Conservation (phyloP, 1,139 yeast species). For the Hansenula lynferdii region DNA sequence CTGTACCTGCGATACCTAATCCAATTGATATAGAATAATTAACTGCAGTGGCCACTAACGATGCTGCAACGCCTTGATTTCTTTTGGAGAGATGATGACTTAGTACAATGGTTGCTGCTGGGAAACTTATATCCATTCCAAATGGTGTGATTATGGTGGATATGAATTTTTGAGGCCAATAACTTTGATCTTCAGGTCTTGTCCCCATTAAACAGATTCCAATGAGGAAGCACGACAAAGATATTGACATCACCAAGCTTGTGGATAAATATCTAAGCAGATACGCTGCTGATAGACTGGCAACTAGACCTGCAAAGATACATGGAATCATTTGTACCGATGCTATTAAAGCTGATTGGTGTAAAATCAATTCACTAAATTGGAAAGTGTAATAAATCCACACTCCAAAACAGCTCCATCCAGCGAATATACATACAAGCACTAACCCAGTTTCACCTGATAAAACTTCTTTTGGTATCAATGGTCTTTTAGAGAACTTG, state of each 20-base stretch:
- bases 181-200: slow-evolving; percentile 40
- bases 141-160: slow-evolving; percentile 42
- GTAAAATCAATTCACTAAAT: slow-evolving; percentile 31
- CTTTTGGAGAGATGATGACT: slow-evolving; percentile 45
- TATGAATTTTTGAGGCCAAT: slow-evolving; percentile 52
- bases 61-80: slow-evolving; percentile 64
- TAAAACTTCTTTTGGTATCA: slow-evolving; percentile 41
- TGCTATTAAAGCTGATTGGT: slow-evolving; percentile 30
- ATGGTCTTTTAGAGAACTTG: slow-evolving; percentile 34
- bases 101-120: slow-evolving; percentile 52
- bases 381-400: slow-evolving; percentile 47
- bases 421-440: slow-evolving; percentile 45
- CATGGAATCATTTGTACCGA: slow-evolving; percentile 39
- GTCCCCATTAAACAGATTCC: slow-evolving; percentile 41
- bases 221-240: slow-evolving; percentile 40
- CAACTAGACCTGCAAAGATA: slow-evolving; percentile 37
- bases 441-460: slow-evolving; percentile 40
- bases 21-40: slow-evolving; percentile 63
- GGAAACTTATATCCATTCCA: slow-evolving; percentile 67
- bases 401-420: slow-evolving; percentile 60
- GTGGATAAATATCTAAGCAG: slow-evolving; percentile 36
- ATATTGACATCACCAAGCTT: slow-evolving; percentile 37
- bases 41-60: slow-evolving; percentile 54
- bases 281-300: slow-evolving; percentile 40
- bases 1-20: slow-evolving; percentile 61